Percentiles rank a stretch among this genome's conserved stretches.
Evolutionary conservation across 306 rosid species (phyloP).

Genomic region (Fragaria ananassa): DNA sequence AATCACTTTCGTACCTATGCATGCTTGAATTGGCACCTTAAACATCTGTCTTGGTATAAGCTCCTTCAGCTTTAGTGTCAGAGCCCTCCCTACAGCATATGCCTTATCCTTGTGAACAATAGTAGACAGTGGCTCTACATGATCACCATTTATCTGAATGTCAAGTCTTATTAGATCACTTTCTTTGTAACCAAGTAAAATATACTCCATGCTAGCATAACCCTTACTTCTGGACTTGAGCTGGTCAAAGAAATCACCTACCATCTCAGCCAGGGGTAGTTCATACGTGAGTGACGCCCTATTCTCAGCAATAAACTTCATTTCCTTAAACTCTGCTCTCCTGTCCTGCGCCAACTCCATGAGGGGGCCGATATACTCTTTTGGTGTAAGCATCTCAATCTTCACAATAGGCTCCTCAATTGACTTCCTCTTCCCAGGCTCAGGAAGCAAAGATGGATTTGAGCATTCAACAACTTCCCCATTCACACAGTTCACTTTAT

Average conservation of each 20-base stretch:
- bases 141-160: slow-evolving; percentile 78
- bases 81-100: slow-evolving; percentile 88
- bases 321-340: slow-evolving; percentile 82
- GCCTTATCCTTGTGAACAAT: slow-evolving; percentile 90
- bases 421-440: slow-evolving; percentile 63
- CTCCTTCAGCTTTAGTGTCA: slow-evolving; percentile 90
- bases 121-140: slow-evolving; percentile 82
- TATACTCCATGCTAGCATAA: slow-evolving; percentile 95
- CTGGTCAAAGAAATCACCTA: slow-evolving; percentile 96
- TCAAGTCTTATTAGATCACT: slow-evolving; percentile 79
- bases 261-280: slow-evolving; percentile 82
- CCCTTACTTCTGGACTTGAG: slow-evolving; percentile 95
- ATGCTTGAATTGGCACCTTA: slow-evolving; percentile 95
- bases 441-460: slow-evolving; percentile 78
- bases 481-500: slow-evolving; percentile 59
- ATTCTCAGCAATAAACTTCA: slow-evolving; percentile 81
- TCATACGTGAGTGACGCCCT: slow-evolving; percentile 76
- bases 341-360: slow-evolving; percentile 98
- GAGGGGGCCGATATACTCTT: slow-evolving; percentile 81
- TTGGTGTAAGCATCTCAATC: slow-evolving; percentile 94
- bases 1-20: slow-evolving; percentile 80
- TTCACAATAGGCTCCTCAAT: slow-evolving; percentile 84
- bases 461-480: slow-evolving; percentile 85
- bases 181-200: slow-evolving; percentile 64
- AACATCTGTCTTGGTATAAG: slow-evolving; percentile 97